Percentiles rank a stretch among this genome's conserved stretches.
Conservation (phyloP, 345 rosid species). For the Citrus reticulata region DNA sequence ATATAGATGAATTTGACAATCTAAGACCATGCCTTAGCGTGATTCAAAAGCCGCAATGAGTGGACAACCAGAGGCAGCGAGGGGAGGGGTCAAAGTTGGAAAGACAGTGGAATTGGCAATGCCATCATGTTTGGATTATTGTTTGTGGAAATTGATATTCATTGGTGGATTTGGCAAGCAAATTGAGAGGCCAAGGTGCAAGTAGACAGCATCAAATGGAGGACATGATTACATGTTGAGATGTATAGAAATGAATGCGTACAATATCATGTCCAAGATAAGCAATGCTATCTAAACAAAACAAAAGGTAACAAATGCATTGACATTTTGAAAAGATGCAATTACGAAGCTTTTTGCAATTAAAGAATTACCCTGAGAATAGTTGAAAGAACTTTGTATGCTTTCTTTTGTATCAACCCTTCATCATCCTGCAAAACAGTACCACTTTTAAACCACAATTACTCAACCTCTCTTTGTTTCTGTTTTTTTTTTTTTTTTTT, state of each 20-base stretch:
- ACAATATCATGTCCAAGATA: background rate
- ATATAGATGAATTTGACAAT: background rate
- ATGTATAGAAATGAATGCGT: background rate
- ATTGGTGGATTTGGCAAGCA: background rate
- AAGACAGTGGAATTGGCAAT: background rate
- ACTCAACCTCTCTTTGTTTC: background rate
- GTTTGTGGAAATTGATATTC: background rate
- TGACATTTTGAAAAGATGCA: background rate
- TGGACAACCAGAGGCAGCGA: too few relatives aligned
- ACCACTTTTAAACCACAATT: constrained; percentile 3
- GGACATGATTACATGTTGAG: background rate
- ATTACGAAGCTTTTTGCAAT: constrained; percentile 2
- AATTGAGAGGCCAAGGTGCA: background rate
- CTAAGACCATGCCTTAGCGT: background rate
- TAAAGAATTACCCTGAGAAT: constrained; percentile 61
- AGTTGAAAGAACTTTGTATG: constrained; percentile 80
- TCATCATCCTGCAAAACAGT: constrained; percentile 58
- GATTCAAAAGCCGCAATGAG: background rate
- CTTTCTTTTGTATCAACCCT: constrained; percentile 84
- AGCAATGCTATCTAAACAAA: background rate
- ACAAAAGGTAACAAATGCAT: background rate
- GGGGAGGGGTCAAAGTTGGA: background rate
- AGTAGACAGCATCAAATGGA: background rate
- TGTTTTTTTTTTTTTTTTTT: too few relatives aligned
- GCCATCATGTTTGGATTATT: background rate